Base-by-base conservation (phyloP, 2,329 filamentous ascomycete genomes). In the Calonectria ilicicola region DNA sequence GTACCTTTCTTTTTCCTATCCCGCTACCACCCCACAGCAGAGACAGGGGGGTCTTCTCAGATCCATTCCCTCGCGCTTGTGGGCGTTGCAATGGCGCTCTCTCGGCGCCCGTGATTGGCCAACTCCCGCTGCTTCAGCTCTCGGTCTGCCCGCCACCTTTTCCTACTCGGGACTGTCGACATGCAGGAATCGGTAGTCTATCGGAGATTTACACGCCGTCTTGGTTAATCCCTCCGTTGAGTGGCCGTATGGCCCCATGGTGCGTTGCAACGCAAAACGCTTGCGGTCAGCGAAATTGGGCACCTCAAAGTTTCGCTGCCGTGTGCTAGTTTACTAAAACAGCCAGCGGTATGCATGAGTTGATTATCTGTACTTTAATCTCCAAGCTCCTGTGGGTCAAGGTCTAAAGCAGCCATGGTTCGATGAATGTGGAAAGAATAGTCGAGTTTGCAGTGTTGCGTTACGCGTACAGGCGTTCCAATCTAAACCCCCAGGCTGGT, bases 111-210 rank as follows among this genome's bases (percentile, higher is more conserved):
- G 14, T 73, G 47, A 78, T 79, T 79, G 77, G 77, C 4, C 14
- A 19, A 26, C 32, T 26, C 38, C 44, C 66, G 51, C 23, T 65
- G 15, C 65, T 73, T 80, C 79, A 80, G 79, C 79, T 80, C 58
- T 80, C 79, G 79, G 79, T 71, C 51, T 76, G 75, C 58, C 79
- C 79, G 79, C 73, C 73, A 70, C 64, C 63, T 69, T 80, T 80
- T 65, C 79, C 78, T 40, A 69, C 44, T 70, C 60, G 68, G 74
- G 78, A 77, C 26, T 76, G 71, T 72, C 74, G 65, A 68, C 67
- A 56, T 77, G 77, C 73, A 72, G 38, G 44, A 67, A 63, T 65
- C 68, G 63, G 71, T 72, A 67, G 70, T 75, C 69, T 77, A 72
- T 74, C 70, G 75, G 76, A 72, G 70, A 74, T 76, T 74, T 77